phyloP scores from a whole-genome alignment of 2,329 filamentous ascomycete genomes.

The Endothia cerciana region DNA sequence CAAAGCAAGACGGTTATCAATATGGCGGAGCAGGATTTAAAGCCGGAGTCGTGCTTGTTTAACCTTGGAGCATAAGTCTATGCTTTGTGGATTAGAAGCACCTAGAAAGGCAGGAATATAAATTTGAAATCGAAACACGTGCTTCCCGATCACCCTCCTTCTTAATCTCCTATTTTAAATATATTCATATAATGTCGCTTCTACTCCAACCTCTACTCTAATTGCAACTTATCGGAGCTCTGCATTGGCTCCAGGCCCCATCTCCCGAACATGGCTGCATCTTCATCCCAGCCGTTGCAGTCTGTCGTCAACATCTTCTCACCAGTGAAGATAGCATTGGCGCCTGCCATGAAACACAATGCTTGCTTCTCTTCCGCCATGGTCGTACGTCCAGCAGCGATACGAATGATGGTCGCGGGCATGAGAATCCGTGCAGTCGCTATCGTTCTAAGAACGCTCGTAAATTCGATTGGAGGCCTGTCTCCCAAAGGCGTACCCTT shows the following conservation, averaged over 20 bases:
- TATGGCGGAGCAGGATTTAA: neutral
- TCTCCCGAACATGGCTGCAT: slow-evolving; percentile 78
- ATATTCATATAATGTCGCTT: no score
- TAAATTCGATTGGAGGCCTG: slow-evolving; percentile 72
- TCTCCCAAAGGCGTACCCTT: slow-evolving; percentile 86
- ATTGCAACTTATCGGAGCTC: slow-evolving; percentile 46
- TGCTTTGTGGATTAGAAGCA: no score
- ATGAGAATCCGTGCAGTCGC: slow-evolving; percentile 83
- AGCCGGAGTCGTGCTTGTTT: neutral
- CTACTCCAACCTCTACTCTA: no score
- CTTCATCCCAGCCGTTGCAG: slow-evolving; percentile 89
- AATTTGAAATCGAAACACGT: no score
- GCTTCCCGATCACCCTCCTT: no score
- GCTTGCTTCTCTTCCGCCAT: slow-evolving; percentile 90
- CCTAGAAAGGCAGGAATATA: no score
- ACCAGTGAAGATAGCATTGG: slow-evolving; percentile 93
- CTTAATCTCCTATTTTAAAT: no score
- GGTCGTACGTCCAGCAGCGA: slow-evolving; percentile 82
- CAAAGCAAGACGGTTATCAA: neutral
- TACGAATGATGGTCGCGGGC: slow-evolving; percentile 82
- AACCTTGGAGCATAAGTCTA: neutral
- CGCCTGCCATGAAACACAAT: slow-evolving; percentile 86
- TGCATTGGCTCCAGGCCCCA: slow-evolving; percentile 85
- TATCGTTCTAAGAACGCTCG: slow-evolving; percentile 79
- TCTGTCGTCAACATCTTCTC: slow-evolving; percentile 96